Base-by-base conservation (phyloP, 2,329 filamentous ascomycete genomes). In the Phaeosphaeria sp. region DNA sequence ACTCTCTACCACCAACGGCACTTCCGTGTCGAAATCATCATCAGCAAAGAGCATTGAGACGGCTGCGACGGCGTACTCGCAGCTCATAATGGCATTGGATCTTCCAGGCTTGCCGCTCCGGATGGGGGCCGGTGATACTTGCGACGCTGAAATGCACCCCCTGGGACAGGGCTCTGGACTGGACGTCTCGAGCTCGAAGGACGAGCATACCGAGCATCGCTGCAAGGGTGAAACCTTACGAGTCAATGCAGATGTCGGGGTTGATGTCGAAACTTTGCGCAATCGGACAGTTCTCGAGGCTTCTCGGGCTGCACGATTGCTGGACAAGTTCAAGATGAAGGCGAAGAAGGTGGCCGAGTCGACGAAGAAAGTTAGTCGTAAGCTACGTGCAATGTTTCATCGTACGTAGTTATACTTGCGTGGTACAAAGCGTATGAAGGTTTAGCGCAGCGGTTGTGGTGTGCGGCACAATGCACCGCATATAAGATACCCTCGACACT, bases 21-120 rank as follows among this genome's bases (percentile, higher is more conserved):
- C 50, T 1, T 11, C 33, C 2, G 49, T 55, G 0, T 52, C 59
- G 1, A 62, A 53, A 20, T 57, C 56, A 59, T 60, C 11, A 47
- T 22, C 6, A 4, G 17, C 44, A 6, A 46, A 22, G 9, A 25
- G 9, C 6, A 46, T 11, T 7, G 9, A 9, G 44, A 23, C 5
- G 11, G 15, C 21, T 10, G 30, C 30, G 30, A 25, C 22, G 4
- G 13, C 25, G 9, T n/a, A 46, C 21, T 48, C 41, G 10, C 42
- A 25, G 7, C 46, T 52, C 6, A 41, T 55, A 11, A 36, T 50
- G 9, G 49, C 55, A 1, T 30, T 57, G 15, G 48, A 53, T 20
- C 21, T 50, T 11, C 18, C 52, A 15, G 20, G 46, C 2, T 27
- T 56, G 6, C 9, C n/a, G 13, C 22, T 15, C 13, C 30, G 3